Evolutionary conservation across 2,329 filamentous ascomycete species (phyloP), one percentile per base, ranked within the genome.

Genomic region (Aspergillus puulaauensis): DNA sequence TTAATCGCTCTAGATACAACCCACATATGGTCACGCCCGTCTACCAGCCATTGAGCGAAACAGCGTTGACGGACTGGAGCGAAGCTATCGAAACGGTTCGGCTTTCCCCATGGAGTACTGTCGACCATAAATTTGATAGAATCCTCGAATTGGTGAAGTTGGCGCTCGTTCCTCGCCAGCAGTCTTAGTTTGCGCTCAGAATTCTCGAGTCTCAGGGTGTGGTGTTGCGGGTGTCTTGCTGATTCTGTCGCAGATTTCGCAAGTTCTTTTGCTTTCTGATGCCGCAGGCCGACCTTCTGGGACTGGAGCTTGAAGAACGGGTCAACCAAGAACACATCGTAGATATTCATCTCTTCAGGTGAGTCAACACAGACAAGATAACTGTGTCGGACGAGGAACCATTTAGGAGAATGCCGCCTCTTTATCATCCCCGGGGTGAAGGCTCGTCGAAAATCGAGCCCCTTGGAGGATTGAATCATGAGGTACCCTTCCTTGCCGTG

Each of bases 21-120:
- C 95, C 95, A 99, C 93, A 98, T 98, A 79, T 98, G 96, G 73
- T 99, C 95, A 65, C 95, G 86, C 15, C 91, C 95, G 75, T 99
- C 95, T 0, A 99, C 93, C 8, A 99, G 84, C 93, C 93, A 98
- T 70, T 97, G 92, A 2, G 93, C 92, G 76, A 93, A 95, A 27
- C 95, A 92, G 44, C 89, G 89, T 47, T 86, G 86, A 59, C 95
- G 86, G 2, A 98, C 89, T 0, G 95, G 95, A 0, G 95, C 93
- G 75, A 96, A 99, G 73, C 93, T 97, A 66, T 89, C 89, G 71
- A 97, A 98, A 17, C 95, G 86, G 69, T 97, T 95, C 54, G 83
- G 83, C 64, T 88, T 83, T 57, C 89, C 85, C 95, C 95, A 99
- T 3, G 86, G 80, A 0, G 93, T 96, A 64, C 87, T 89, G 47